Conservation (phyloP, 352 stramenopile species). For the Pythium insidiosum region DNA sequence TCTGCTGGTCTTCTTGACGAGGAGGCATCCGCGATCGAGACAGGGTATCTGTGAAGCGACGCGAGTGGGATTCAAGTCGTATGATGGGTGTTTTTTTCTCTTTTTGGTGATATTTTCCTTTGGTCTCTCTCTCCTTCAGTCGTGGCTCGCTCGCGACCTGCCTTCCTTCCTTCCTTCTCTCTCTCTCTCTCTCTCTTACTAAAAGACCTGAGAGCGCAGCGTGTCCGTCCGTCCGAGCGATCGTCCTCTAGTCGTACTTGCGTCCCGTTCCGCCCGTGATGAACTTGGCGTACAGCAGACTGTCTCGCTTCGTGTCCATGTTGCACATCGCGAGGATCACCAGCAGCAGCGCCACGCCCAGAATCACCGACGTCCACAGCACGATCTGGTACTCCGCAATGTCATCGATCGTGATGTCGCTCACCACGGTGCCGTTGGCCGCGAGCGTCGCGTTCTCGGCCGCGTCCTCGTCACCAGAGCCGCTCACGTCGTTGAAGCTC, state of each 20-base stretch:
- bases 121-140: too few species aligned
- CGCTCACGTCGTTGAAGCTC: constrained; percentile 14
- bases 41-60: too few species aligned
- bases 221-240: too few species aligned
- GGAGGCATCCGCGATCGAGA: too few species aligned
- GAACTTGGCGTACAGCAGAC: constrained; percentile 84
- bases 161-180: too few species aligned
- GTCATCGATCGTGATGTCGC: constrained; percentile 35
- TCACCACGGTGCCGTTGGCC: constrained; percentile 19
- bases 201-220: too few species aligned
- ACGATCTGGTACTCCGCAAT: constrained; percentile 80
- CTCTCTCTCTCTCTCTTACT: too few species aligned
- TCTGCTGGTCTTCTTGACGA: too few species aligned
- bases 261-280: constrained; percentile 39
- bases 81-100: too few species aligned
- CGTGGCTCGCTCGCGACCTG: too few species aligned
- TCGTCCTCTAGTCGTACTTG: constrained; percentile 37
- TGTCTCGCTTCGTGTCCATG: constrained; percentile 72
- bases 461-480: constrained; percentile 4
- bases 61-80: too few species aligned
- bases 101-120: too few species aligned
- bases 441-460: constrained; percentile 17
- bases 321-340: constrained; percentile 50
- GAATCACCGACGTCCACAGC: constrained; percentile 67
- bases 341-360: constrained; percentile 39